Percentiles rank a stretch among this genome's conserved stretches.
Evolutionary conservation across 2,329 filamentous ascomycete species (phyloP).

Genomic region (Westerdykella ornata): DNA sequence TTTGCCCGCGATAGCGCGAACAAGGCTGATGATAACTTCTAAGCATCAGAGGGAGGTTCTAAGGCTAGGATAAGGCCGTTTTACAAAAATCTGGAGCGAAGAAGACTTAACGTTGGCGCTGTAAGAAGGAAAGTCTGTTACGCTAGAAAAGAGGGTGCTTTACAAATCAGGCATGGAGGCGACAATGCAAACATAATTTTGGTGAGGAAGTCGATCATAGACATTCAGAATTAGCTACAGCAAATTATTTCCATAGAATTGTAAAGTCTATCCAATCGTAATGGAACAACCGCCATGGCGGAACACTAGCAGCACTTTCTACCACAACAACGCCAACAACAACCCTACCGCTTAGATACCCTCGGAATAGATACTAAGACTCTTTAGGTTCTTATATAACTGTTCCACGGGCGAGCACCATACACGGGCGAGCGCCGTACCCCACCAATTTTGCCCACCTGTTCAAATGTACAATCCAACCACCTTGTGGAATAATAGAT

Average conservation of each 20-base stretch:
- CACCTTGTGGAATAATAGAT: too few relatives aligned
- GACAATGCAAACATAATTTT: too few relatives aligned
- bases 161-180: too few relatives aligned
- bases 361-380: constrained; percentile 1
- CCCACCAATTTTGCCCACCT: background rate
- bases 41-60: constrained; percentile 2
- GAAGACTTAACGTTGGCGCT: constrained; percentile 3
- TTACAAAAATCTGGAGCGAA: constrained; percentile 4
- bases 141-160: background rate
- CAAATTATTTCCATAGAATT: constrained; percentile 3
- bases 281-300: background rate
- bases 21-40: constrained; percentile 9
- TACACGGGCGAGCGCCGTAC: background rate
- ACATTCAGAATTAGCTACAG: constrained; percentile 3
- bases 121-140: constrained; percentile 3
- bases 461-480: background rate
- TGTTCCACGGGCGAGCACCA: too few relatives aligned
- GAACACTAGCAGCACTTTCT: constrained; percentile 2
- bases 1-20: constrained; percentile 6
- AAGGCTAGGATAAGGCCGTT: constrained; percentile 6
- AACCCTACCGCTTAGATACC: constrained; percentile 1
- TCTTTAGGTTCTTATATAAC: constrained; percentile 1
- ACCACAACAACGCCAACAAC: constrained; percentile 1
- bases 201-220: constrained; percentile 2
- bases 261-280: constrained; percentile 1